These are phyloP conservation scores for Pueraria montana DNA, from an alignment of 306 rosid genomes.

Conservation along the genomic window DNA sequence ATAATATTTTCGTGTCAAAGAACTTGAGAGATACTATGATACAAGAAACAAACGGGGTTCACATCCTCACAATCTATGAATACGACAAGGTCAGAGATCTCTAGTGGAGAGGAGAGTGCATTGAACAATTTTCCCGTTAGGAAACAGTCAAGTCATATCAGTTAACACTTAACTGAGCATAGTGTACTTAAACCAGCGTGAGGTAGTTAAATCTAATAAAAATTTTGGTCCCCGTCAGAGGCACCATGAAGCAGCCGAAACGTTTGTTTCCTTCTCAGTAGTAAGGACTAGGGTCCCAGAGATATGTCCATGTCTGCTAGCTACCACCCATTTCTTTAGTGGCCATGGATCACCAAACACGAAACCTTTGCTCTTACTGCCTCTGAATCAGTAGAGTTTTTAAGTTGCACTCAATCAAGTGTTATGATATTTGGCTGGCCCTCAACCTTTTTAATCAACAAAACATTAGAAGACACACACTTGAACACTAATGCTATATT, in stretches of 20 bases:
- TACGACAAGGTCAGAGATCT: background rate
- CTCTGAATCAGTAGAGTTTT: background rate
- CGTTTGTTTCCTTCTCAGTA: background rate
- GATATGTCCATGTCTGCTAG: constrained; percentile 1
- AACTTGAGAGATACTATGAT: constrained; percentile 1
- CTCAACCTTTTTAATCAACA: background rate
- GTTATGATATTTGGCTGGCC: background rate
- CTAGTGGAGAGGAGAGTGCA: background rate
- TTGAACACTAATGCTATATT: no score
- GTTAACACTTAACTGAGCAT: background rate
- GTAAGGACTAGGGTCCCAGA: constrained; percentile 8
- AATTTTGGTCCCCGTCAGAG: background rate
- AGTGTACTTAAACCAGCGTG: background rate
- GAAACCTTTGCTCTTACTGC: background rate
- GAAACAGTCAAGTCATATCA: background rate
- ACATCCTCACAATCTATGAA: constrained; percentile 1
- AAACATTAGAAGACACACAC: background rate
- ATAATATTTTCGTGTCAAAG: background rate
- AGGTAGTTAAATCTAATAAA: constrained; percentile 3
- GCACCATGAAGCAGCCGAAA: background rate
- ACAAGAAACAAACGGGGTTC: background rate
- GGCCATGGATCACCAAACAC: constrained; percentile 16
- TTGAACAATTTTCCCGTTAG: background rate
- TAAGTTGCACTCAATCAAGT: background rate
- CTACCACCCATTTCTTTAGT: background rate